Evolutionary conservation across 805 yeast genomes (phyloP), one percentile per base, ranked within the genome.

Genomic region (Lachancea thermotolerans): DNA sequence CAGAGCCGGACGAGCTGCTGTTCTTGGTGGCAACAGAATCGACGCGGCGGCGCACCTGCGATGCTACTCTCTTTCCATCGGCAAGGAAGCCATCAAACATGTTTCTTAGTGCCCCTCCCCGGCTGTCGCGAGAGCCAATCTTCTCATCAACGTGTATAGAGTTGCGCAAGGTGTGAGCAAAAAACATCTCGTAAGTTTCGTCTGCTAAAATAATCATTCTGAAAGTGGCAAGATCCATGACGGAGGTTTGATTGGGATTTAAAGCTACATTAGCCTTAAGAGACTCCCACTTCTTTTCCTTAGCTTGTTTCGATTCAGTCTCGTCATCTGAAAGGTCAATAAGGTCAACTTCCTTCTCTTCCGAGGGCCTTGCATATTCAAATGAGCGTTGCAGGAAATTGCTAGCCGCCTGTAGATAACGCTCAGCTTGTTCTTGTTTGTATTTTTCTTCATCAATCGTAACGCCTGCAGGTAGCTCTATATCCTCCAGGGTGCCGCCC

Each of bases 151-250:
- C 71, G 58, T 85, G 87, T 42, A 86, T 74, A 0, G 91, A 76
- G n/a, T 71, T 63, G 45, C 84, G 73, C 30, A 88, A 68, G 0
- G 89, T 82, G 21, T 72, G 69, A 11, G 86, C 73, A 66, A 93
- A 93, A 49, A 91, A 79, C 35, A 84, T 70, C 62, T 93, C 98
- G 54, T 88, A 84, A 0, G 96, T 85, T 57, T 89, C 98, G 61
- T 90, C 96, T 0, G 98, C 97, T 5, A 91, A 69, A 5, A 93
- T 69, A 1, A 93, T 95, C 99, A 91, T 91, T 50, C 98, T 71
- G 67, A 91, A 91, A 0, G 96, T 89, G 0, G 98, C 87, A 14
- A 88, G 68, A 43, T 84, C 85, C 42, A 90, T 73, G 47, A 69
- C 78, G 9, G 82, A 79, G 1, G 95, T 95, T 29, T 81, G 77